phyloP scores from a whole-genome alignment of 2,329 filamentous ascomycete genomes.

The Coniochaeta sp. region DNA sequence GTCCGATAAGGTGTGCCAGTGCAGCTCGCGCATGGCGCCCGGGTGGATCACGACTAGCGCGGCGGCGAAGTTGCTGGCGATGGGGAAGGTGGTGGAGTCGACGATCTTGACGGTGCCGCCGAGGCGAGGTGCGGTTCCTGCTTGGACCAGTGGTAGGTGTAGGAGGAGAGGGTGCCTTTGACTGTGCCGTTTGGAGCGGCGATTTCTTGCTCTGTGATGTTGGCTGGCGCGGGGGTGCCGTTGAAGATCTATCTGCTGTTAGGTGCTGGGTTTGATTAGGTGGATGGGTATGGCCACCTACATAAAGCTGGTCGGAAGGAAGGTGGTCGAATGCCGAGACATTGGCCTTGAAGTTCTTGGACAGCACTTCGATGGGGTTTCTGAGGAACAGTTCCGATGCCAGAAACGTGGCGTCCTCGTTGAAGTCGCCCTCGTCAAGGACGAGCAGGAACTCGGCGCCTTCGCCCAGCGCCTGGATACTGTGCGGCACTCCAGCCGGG shows the following conservation, averaged over 20 bases:
- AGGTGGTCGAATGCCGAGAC: slow-evolving; percentile 38
- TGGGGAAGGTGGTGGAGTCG: slow-evolving; percentile 49
- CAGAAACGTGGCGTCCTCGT: slow-evolving; percentile 50
- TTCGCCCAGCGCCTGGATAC: slow-evolving; percentile 46
- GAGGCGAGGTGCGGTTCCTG: slow-evolving; percentile 43
- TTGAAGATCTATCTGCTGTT: slow-evolving; percentile 34
- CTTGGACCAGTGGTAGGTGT: slow-evolving; percentile 44
- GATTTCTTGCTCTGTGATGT: slow-evolving; percentile 38
- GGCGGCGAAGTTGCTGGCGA: slow-evolving; percentile 46
- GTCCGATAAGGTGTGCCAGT: slow-evolving; percentile 55
- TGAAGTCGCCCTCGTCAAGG: slow-evolving; percentile 52
- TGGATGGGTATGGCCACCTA: background rate
- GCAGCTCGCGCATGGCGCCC: slow-evolving; percentile 58
- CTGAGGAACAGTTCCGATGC: slow-evolving; percentile 43
- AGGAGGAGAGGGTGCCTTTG: slow-evolving; percentile 26
- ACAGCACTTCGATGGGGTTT: slow-evolving; percentile 44
- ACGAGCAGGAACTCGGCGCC: slow-evolving; percentile 54
- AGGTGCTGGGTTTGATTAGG: background rate
- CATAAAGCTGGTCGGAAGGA: slow-evolving; percentile 37
- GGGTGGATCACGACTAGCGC: slow-evolving; percentile 52
- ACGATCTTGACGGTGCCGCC: slow-evolving; percentile 53
- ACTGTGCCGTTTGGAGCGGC: slow-evolving; percentile 37
- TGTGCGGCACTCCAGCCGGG: slow-evolving; percentile 40
- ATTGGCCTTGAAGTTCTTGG: slow-evolving; percentile 46
- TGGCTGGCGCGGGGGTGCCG: slow-evolving; percentile 37